Conservation (phyloP, 257 asterid species). For the Solanum virginianum region DNA sequence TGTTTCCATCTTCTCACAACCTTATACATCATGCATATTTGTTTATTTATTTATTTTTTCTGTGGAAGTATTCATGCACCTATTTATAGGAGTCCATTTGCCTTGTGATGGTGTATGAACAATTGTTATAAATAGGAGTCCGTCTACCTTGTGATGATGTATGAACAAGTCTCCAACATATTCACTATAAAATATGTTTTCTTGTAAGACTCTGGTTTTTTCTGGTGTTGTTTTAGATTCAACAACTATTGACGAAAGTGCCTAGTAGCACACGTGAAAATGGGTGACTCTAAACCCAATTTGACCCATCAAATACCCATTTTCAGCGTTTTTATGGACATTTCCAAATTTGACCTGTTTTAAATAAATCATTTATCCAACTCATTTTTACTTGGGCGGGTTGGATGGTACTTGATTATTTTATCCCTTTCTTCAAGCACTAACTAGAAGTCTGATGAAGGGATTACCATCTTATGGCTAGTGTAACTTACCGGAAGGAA, state of each 20-base stretch:
- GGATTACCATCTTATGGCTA: not conserved
- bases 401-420: not conserved
- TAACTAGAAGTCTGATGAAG: not conserved
- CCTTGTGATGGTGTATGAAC: not conserved
- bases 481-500: not conserved
- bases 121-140: not conserved
- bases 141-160: not conserved
- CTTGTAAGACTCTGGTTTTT: not conserved
- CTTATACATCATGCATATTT: not conserved
- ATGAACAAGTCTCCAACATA: not conserved
- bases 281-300: not conserved
- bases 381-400: not conserved
- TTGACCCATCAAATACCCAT: not conserved
- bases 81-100: not conserved
- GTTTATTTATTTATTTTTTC: not conserved
- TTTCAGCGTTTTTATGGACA: not conserved
- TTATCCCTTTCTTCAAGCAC: not conserved
- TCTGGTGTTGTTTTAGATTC: not conserved
- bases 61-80: not conserved
- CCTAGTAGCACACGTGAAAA: not conserved
- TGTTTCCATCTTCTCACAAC: not conserved
- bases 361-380: not conserved
- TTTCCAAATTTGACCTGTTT: not conserved
- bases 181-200: not conserved
- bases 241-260: not conserved